phyloP scores from a whole-genome alignment of 768 basidiomycete genomes.

The Collybia mongolica region DNA sequence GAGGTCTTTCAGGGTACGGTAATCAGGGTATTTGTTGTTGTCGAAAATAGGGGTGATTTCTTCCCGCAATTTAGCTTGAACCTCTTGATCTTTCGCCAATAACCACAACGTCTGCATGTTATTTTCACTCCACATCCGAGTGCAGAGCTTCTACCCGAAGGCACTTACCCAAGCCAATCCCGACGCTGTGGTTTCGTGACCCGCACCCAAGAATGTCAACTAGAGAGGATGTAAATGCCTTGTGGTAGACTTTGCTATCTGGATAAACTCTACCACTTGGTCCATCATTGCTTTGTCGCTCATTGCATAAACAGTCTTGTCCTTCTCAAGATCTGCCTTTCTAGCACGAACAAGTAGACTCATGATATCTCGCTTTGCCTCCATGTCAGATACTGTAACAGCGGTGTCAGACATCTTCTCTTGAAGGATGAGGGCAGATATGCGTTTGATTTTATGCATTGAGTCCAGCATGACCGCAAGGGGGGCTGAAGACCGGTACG shows the following conservation, averaged over 20 bases:
- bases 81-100: conserved; percentile 47
- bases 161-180: conserved; percentile 45
- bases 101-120: conserved; percentile 48
- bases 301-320: conserved; percentile 36
- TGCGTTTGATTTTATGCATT: conserved; percentile 39
- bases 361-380: conserved; percentile 51
- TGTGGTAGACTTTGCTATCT: not conserved
- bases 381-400: conserved; percentile 30
- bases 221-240: conserved; percentile 7
- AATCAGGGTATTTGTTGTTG: conserved; percentile 32
- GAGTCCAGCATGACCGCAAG: conserved; percentile 28
- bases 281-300: conserved; percentile 48
- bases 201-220: conserved; percentile 49
- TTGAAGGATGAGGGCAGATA: conserved; percentile 38
- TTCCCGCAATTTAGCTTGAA: conserved; percentile 49
- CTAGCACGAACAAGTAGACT: conserved; percentile 43
- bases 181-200: conserved; percentile 45
- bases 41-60: conserved; percentile 45
- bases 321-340: conserved; percentile 31
- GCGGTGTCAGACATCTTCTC: conserved; percentile 37
- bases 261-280: conserved; percentile 39
- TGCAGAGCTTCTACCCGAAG: not conserved
- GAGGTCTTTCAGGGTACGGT: conserved; percentile 36
- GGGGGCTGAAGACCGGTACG: conserved; percentile 11
- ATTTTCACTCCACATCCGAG: conserved; percentile 1